A percentile compares a stretch with the other conserved stretches of the same genome.
phyloP scores from a whole-genome alignment of 2,329 filamentous ascomycete genomes.

The Penicillium sp. region DNA sequence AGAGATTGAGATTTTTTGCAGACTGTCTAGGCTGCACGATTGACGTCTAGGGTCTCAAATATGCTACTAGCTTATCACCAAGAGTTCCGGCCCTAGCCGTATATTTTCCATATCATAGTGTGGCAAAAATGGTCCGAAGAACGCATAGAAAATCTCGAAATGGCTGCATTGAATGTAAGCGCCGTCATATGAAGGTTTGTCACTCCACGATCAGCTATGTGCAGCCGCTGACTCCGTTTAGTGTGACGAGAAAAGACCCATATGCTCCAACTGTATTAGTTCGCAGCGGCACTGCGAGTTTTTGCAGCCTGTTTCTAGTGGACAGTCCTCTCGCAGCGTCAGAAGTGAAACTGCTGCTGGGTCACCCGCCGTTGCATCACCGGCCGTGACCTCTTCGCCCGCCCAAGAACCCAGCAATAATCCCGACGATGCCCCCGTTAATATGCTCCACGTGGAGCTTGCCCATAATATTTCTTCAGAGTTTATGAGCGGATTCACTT shows the following conservation, averaged over 20 bases:
- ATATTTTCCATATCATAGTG: neutral
- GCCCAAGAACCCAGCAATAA: neutral
- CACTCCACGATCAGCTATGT: neutral
- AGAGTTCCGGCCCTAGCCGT: neutral
- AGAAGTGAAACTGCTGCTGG: neutral
- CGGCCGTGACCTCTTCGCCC: neutral
- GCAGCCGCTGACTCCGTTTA: slow-evolving; percentile 8
- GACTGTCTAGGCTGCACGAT: neutral
- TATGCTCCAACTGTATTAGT: slow-evolving; percentile 28
- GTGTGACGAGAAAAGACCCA: slow-evolving; percentile 30
- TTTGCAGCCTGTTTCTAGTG: neutral
- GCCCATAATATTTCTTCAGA: slow-evolving; percentile 21
- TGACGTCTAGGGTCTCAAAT: neutral
- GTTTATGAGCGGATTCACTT: neutral
- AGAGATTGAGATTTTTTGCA: neutral
- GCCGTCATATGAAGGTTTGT: slow-evolving; percentile 32
- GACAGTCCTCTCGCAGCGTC: neutral
- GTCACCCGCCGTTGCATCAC: neutral
- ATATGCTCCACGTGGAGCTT: slow-evolving; percentile 28
- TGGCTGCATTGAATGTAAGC: slow-evolving; percentile 34
- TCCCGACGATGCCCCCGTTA: slow-evolving; percentile 14
- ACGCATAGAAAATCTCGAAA: slow-evolving; percentile 32
- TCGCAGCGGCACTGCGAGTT: slow-evolving; percentile 18
- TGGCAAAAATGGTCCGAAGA: slow-evolving; percentile 14
- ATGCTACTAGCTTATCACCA: neutral